Conservation (phyloP, 805 yeast species). For the Hemisphaericaspora nanyangensis region DNA sequence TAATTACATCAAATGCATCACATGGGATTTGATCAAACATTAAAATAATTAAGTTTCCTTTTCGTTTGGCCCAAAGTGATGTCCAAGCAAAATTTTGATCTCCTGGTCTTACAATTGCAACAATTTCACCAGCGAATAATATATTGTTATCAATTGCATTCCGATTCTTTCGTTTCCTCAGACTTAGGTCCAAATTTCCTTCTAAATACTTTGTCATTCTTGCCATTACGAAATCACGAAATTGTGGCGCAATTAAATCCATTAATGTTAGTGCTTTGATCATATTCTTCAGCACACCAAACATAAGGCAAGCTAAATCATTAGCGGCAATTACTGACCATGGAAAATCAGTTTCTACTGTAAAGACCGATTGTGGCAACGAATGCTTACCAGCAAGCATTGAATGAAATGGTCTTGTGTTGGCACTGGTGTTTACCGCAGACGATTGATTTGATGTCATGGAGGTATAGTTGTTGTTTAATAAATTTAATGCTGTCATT, state of each 20-base stretch:
- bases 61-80: constrained; percentile 84
- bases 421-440: not conserved
- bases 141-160: constrained; percentile 32
- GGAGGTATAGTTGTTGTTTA: constrained; percentile 12
- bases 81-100: constrained; percentile 70
- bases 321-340: constrained; percentile 83
- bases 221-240: constrained; percentile 63
- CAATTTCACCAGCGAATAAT: constrained; percentile 78
- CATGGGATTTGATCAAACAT: constrained; percentile 81
- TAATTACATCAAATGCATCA: constrained; percentile 54
- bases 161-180: constrained; percentile 10
- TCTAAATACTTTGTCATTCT: constrained; percentile 37
- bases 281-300: constrained; percentile 70
- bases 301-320: constrained; percentile 82
- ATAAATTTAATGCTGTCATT: constrained; percentile 27
- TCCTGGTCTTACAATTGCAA: constrained; percentile 72
- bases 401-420: constrained; percentile 52
- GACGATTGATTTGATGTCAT: constrained; percentile 2
- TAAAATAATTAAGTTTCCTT: constrained; percentile 67
- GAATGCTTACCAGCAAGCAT: constrained; percentile 66
- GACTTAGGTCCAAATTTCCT: constrained; percentile 13
- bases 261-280: constrained; percentile 61
- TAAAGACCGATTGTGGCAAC: constrained; percentile 79
- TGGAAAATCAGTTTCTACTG: constrained; percentile 70
- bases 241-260: constrained; percentile 76